These are phyloP conservation scores for Thinopyrum obtusiflorum DNA, from an alignment of 202 grass and related monocot genomes.

Conservation along the genomic window DNA sequence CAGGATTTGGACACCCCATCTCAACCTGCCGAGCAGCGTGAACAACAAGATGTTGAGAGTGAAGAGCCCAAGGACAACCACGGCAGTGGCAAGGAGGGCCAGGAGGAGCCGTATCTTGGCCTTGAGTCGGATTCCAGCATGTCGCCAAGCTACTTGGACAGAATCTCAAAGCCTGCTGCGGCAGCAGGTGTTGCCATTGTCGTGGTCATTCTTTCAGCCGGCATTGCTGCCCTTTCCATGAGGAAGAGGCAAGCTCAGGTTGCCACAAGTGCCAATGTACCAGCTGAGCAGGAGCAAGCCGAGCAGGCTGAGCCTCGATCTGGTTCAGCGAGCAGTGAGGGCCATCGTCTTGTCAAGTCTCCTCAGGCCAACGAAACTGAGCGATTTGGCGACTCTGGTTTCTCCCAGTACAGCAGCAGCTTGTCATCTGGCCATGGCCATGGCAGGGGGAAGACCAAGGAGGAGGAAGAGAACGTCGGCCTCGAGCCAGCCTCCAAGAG, in stretches of 20 bases:
- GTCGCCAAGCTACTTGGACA: constrained; percentile 27
- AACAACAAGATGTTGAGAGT: constrained; percentile 34
- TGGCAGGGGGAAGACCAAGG: constrained; percentile 28
- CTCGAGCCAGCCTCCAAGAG: constrained; percentile 41
- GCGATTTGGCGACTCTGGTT: constrained; percentile 38
- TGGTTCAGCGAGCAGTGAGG: constrained; percentile 65
- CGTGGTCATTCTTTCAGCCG: constrained; percentile 33
- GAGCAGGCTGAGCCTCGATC: constrained; percentile 20
- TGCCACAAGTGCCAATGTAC: neutral
- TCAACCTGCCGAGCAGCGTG: constrained; percentile 21
- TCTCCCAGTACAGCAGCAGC: constrained; percentile 54
- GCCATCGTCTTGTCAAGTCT: constrained; percentile 22
- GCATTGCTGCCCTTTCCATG: constrained; percentile 17
- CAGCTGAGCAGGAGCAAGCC: constrained; percentile 14
- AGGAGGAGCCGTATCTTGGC: neutral
- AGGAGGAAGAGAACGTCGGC: constrained; percentile 17
- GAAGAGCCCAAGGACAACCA: constrained; percentile 20
- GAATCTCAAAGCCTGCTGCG: constrained; percentile 22
- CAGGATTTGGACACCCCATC: neutral
- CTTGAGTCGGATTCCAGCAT: constrained; percentile 15
- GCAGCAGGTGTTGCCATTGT: constrained; percentile 32
- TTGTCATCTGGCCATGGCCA: constrained; percentile 36
- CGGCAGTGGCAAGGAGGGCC: constrained; percentile 10
- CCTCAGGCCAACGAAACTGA: constrained; percentile 35
- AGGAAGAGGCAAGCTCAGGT: constrained; percentile 39